These are phyloP conservation scores for Talaromyces islandicus DNA, from an alignment of 2,329 filamentous ascomycete species.

Conservation along the genomic window DNA sequence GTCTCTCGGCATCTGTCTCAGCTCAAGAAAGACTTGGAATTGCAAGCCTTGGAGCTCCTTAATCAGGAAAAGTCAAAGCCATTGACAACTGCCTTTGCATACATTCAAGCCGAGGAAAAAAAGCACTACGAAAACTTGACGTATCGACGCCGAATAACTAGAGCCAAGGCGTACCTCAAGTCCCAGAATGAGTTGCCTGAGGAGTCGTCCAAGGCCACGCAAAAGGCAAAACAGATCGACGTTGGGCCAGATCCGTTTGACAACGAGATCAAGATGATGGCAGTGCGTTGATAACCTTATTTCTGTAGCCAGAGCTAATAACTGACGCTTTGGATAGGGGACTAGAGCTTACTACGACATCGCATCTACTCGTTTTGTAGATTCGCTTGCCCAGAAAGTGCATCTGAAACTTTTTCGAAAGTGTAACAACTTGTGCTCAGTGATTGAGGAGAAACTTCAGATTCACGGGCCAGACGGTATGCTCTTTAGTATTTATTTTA, in stretches of 20 bases:
- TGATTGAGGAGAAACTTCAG: conserved; percentile 24
- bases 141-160: neutral
- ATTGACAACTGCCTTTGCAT: neutral
- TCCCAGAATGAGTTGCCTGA: neutral
- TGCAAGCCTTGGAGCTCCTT: conserved; percentile 26
- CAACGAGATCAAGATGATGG: conserved; percentile 37
- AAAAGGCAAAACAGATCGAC: conserved; percentile 13
- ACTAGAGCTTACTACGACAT: conserved; percentile 35
- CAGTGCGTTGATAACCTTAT: conserved; percentile 22
- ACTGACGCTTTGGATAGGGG: conserved; percentile 19
- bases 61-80: neutral
- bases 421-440: conserved; percentile 25
- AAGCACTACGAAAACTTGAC: neutral
- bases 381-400: conserved; percentile 32
- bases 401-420: conserved; percentile 30
- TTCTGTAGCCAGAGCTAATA: neutral
- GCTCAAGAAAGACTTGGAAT: conserved; percentile 34
- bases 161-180: neutral
- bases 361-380: conserved; percentile 33
- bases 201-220: conserved; percentile 10
- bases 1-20: conserved; percentile 44
- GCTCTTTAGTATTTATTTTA: conserved; percentile 1
- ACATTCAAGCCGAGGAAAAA: neutral
- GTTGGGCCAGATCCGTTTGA: conserved; percentile 28
- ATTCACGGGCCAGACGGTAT: conserved; percentile 27